A percentile compares a stretch with the other conserved stretches of the same genome.
Conservation (phyloP, 768 basidiomycete species). For the Suillus bovinus region DNA sequence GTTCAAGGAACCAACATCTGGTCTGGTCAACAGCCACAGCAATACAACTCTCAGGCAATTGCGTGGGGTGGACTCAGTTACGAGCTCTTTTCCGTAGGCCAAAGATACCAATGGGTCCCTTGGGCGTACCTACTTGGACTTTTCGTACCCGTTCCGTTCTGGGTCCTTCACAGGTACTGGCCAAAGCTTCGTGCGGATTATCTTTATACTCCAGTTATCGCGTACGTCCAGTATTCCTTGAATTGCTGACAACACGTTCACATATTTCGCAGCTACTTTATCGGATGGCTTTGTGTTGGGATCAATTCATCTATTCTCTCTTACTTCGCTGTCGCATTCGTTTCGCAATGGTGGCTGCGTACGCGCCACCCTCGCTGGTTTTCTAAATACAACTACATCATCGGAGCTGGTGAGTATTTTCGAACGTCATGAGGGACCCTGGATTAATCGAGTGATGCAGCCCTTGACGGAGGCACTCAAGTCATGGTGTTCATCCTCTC, state of each 20-base stretch:
- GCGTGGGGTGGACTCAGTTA: conserved; percentile 60
- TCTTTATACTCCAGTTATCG: conserved; percentile 48
- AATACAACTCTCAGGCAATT: conserved; percentile 56
- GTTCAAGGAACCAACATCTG: conserved; percentile 62
- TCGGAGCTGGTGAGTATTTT: conserved; percentile 51
- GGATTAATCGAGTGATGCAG: conserved; percentile 16
- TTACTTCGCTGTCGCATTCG: conserved; percentile 50
- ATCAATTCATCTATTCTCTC: conserved; percentile 53
- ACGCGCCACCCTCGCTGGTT: conserved; percentile 65
- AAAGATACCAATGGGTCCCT: conserved; percentile 51
- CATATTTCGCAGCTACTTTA: conserved; percentile 33
- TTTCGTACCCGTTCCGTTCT: conserved; percentile 54
- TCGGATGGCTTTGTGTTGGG: conserved; percentile 49
- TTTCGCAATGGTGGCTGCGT: conserved; percentile 62
- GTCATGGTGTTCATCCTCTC: conserved; percentile 59
- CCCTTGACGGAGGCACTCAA: conserved; percentile 41
- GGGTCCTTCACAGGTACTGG: conserved; percentile 44
- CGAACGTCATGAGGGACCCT: background rate
- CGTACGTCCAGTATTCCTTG: conserved; percentile 24
- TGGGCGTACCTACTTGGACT: conserved; percentile 50
- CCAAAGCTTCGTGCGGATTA: conserved; percentile 48
- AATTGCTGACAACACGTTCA: background rate
- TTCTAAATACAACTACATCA: conserved; percentile 63
- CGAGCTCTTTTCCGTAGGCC: conserved; percentile 42
- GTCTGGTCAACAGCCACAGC: conserved; percentile 54